Conservation (phyloP, 2,329 filamentous ascomycete genomes). For the Epichloe amarillans region DNA sequence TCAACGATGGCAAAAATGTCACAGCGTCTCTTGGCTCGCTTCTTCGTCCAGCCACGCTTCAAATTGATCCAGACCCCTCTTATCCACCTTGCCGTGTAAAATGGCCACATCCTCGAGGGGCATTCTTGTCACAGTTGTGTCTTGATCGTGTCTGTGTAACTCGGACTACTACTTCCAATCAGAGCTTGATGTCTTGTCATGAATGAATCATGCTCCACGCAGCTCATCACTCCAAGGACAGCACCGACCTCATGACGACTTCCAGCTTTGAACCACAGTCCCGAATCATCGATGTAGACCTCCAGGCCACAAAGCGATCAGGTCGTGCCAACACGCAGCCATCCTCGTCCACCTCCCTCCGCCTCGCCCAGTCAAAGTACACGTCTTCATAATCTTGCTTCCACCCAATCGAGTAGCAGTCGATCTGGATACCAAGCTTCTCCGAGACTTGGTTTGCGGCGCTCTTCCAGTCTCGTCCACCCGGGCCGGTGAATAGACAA, state of each 20-base stretch:
- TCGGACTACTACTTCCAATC: too few species aligned
- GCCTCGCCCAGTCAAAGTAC: conserved; percentile 44
- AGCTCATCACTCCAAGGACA: not conserved
- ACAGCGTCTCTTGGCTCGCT: conserved; percentile 20
- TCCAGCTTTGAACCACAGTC: not conserved
- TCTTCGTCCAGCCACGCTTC: conserved; percentile 31
- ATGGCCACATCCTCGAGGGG: too few species aligned
- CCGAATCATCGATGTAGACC: conserved; percentile 10
- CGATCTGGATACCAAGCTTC: conserved; percentile 31
- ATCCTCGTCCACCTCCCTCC: conserved; percentile 40
- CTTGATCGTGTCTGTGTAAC: too few species aligned
- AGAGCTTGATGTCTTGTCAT: not conserved
- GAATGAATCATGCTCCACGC: not conserved
- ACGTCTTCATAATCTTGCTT: conserved; percentile 47
- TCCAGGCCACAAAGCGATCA: conserved; percentile 46
- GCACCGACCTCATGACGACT: not conserved
- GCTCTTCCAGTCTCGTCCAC: conserved; percentile 38
- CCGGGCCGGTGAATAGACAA: conserved; percentile 38
- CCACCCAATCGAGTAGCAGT: conserved; percentile 40
- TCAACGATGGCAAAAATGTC: conserved; percentile 37
- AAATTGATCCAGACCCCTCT: conserved; percentile 14
- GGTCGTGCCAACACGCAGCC: conserved; percentile 45
- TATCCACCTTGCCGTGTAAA: too few species aligned
- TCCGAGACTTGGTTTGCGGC: conserved; percentile 29
- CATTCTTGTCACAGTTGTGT: too few species aligned